These are phyloP conservation scores for Pyrenochaeta sp. DNA, from an alignment of 2,329 filamentous ascomycete species.

Conservation along the genomic window DNA sequence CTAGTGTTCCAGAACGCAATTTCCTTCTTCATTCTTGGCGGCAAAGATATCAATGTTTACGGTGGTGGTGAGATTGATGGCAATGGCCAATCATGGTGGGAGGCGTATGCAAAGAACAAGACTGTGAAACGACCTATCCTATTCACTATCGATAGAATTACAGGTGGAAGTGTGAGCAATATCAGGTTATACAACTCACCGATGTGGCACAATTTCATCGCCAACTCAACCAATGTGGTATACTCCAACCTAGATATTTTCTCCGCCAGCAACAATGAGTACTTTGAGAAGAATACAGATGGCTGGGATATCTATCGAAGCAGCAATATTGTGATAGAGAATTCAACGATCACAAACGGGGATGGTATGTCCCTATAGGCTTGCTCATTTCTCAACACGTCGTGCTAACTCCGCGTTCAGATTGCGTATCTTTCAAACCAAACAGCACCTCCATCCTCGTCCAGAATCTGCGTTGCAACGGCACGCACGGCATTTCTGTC, in stretches of 20 bases:
- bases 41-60: constrained; percentile 69
- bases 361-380: constrained; percentile 28
- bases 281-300: constrained; percentile 42
- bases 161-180: constrained; percentile 11
- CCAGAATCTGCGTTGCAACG: constrained; percentile 70
- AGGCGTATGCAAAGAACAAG: constrained; percentile 14
- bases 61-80: constrained; percentile 64
- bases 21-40: constrained; percentile 69
- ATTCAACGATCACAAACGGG: constrained; percentile 65
- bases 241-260: constrained; percentile 16
- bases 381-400: no score
- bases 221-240: constrained; percentile 56
- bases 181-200: constrained; percentile 15
- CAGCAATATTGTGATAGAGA: constrained; percentile 67
- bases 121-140: constrained; percentile 13
- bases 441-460: constrained; percentile 72
- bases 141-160: constrained; percentile 10
- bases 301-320: constrained; percentile 66
- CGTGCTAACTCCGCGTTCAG: not conserved
- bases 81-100: constrained; percentile 62
- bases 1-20: constrained; percentile 66
- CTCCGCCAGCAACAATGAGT: constrained; percentile 17
- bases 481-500: constrained; percentile 73
- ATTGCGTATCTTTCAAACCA: constrained; percentile 74
- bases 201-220: constrained; percentile 56